Evolutionary conservation across 2,329 filamentous ascomycete species (phyloP), one percentile per base, ranked within the genome.

Genomic region (Ophiostoma piceae): DNA sequence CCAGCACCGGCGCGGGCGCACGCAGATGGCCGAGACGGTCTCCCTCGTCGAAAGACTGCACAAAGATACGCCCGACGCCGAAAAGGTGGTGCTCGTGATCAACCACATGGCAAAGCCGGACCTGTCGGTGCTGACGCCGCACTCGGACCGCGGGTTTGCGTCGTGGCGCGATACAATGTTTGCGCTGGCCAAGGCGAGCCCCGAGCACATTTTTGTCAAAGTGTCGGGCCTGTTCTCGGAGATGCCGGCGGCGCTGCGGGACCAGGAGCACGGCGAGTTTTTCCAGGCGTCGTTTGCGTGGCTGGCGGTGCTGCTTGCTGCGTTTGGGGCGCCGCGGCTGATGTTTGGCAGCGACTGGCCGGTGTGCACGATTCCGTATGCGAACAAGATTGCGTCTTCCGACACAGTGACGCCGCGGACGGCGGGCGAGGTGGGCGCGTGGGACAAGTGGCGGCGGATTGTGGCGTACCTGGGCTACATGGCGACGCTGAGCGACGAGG

Each of bases 291-390:
- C 91, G 26, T 82, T 85, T 71, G 88, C 89, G 32, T 96, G 92
- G 89, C 84, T 92, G 1, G 85, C 88, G 71, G 86, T 90, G 68
- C 81, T 94, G 0, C 85, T 96, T 68, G 85, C 88, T 37, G 85
- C 85, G 1, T 97, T 97, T 76, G 88, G 90, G 1, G 80, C 90
- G 0, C 77, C 82, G 29, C 84, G 92, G 73, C 84, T 95, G 77
- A 93, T 98, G 89, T 97, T 95, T 79, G 94, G 90, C 32, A 94
- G 90, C 73, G 93, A 97, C 79, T 98, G 94, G 94, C 94, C 94
- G 1, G 90, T 97, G 0, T 96, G 92, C 80, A 94, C 92, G 72
- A 81, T 92, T 43, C 86, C 86, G 0, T 80, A 82, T 22, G 78
- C 75, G 32, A 75, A 76, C 12, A 43, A 57, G 35, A 29, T 66